A percentile compares a stretch with the other conserved stretches of the same genome.
These are phyloP conservation scores for Aspergillus affinis DNA, from an alignment of 495 filamentous ascomycete genomes.

Conservation along the genomic window DNA sequence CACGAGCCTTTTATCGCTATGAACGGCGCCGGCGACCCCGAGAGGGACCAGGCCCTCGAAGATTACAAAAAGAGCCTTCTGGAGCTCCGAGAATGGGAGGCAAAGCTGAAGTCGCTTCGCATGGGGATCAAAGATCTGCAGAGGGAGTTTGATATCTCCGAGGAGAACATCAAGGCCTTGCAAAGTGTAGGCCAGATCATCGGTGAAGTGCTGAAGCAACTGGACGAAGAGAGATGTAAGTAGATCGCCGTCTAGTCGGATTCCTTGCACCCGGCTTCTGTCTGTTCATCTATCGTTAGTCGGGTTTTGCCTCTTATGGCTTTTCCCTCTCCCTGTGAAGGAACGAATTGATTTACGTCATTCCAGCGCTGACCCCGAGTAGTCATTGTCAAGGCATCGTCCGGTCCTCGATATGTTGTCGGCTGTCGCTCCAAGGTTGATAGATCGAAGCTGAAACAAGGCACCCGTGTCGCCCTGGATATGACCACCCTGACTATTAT, in stretches of 20 bases:
- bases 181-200: constrained; percentile 99
- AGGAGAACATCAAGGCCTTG: constrained; percentile 99
- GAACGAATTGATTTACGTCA: background rate
- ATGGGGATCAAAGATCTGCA: constrained; percentile 93
- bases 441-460: constrained; percentile 94
- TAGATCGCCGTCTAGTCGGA: constrained; percentile 2
- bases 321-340: background rate
- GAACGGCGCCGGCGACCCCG: constrained; percentile 55
- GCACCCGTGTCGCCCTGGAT: constrained; percentile 95
- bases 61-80: constrained; percentile 90
- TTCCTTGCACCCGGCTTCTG: background rate
- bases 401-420: constrained; percentile 96
- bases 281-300: background rate
- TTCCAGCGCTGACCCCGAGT: constrained; percentile 17
- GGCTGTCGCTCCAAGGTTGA: constrained; percentile 98
- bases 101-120: constrained; percentile 88
- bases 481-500: constrained; percentile 99
- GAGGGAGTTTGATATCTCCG: constrained; percentile 92
- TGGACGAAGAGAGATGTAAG: constrained; percentile 97
- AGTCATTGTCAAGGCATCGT: constrained; percentile 90
- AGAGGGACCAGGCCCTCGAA: constrained; percentile 80
- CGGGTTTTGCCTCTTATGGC: background rate
- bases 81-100: constrained; percentile 97
- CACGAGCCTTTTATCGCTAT: constrained; percentile 33
- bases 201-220: constrained; percentile 96